Evolutionary conservation across 2,329 filamentous ascomycete species (phyloP).

Genomic region (Fusarium chuoi): DNA sequence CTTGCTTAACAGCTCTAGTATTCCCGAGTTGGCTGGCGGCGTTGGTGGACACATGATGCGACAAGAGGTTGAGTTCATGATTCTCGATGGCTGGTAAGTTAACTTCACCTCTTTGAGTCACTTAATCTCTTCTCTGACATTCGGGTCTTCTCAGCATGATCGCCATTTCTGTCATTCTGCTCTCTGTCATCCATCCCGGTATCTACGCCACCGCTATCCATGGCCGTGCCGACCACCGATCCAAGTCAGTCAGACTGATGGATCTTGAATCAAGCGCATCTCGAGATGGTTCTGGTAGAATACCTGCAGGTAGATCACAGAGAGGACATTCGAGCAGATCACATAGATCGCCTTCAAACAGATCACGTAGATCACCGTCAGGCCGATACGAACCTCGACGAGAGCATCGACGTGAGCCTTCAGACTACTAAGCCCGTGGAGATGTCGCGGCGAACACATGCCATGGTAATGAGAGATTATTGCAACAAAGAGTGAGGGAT

Average conservation of each 20-base stretch:
- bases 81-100: not conserved
- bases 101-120: too few relatives aligned
- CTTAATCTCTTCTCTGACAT: not conserved
- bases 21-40: not conserved
- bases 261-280: not conserved
- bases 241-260: not conserved
- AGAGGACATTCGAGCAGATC: not conserved
- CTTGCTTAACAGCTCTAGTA: not conserved
- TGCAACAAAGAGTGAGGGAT: not conserved
- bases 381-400: not conserved
- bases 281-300: not conserved
- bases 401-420: not conserved
- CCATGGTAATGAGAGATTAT: too few relatives aligned
- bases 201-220: not conserved
- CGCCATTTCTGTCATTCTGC: not conserved
- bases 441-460: fast-evolving
- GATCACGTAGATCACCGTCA: too few relatives aligned
- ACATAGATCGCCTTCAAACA: not conserved
- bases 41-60: not conserved
- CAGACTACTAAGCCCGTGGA: not conserved
- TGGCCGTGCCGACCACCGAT: not conserved
- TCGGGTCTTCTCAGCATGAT: not conserved
- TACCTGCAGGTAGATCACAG: not conserved
- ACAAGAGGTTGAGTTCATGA: not conserved
- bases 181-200: not conserved